Evolutionary conservation across 495 filamentous ascomycete genomes (phyloP), one percentile per base, ranked within the genome.

Genomic region (Daldinia grandis): DNA sequence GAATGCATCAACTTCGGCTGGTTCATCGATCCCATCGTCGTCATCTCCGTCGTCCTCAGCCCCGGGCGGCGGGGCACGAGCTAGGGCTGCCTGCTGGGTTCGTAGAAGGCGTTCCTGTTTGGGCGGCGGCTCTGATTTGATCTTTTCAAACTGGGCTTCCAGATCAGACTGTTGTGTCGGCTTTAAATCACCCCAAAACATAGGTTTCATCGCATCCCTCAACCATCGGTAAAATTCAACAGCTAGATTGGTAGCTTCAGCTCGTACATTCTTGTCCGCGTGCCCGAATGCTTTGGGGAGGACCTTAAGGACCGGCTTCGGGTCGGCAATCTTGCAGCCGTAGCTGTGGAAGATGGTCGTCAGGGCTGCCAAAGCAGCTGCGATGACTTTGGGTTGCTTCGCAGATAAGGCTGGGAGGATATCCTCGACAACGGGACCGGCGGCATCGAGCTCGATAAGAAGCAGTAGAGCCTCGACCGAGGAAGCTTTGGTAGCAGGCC

Each of bases 151-250:
- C 42, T 96, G 86, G 62, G 95, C 93, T 71, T 99, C 96, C 58
- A 99, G 78, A 77, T 99, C 96, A 66, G 88, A 88, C 76, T 99
- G 96, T 70, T 99, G 96, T 1, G 96, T 94, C 2, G 94, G 92
- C 78, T 99, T 99, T 64, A 99, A 80, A 44, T 98, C 96, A 44
- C 87, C 87, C 93, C 94, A 99, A 77, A 99, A 99, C 77, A 97
- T 89, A 17, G 95, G 93, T 77, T 99, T 99, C 87, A 99, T 98
- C 2, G 94, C 96, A 62, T 99, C 96, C 65, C 93, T 91, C 31
- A 99, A 86, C 96, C 96, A 99, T 77, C 96, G 85, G 80, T 98
- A 99, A 49, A 99, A 87, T 74, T 98, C 96, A 55, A 97, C 94
- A 0, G 94, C 90, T 30, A 99, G 83, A 69, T 91, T 93, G 55